A percentile compares a stretch with the other conserved stretches of the same genome.
Conservation (phyloP, 2,329 filamentous ascomycete species). For the Pyrenochaeta sp. region DNA sequence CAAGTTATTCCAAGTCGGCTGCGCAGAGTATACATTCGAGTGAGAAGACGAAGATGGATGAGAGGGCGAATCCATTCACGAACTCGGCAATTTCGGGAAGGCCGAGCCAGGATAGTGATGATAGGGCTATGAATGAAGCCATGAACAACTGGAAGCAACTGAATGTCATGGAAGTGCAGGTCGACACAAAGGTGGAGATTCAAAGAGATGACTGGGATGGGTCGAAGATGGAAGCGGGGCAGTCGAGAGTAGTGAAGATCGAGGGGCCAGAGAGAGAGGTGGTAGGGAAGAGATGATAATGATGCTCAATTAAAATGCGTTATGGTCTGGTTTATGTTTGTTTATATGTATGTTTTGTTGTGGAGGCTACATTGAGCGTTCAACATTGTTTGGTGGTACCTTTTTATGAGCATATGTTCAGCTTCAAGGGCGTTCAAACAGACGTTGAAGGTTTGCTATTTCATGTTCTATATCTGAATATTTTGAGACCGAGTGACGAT, state of each 20-base stretch:
- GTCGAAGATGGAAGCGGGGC: slow-evolving; percentile 3
- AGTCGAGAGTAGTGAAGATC: slow-evolving; percentile 13
- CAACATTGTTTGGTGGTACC: background rate
- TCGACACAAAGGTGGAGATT: slow-evolving; percentile 41
- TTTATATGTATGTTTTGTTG: background rate
- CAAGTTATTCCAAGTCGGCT: slow-evolving; percentile 18
- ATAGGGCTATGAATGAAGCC: slow-evolving; percentile 19
- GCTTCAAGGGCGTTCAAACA: background rate
- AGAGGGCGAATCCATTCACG: slow-evolving; percentile 16
- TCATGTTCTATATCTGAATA: too few species aligned
- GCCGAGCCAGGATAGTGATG: slow-evolving; percentile 29
- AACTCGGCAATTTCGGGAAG: slow-evolving; percentile 2
- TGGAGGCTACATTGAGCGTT: background rate
- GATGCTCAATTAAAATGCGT: background rate
- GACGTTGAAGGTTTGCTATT: too few species aligned
- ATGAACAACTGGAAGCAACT: slow-evolving; percentile 17
- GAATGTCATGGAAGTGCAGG: slow-evolving; percentile 29
- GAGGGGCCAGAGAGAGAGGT: slow-evolving; percentile 13
- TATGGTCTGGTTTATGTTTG: background rate
- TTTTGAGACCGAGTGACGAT: too few species aligned
- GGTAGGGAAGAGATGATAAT: slow-evolving; percentile 4
- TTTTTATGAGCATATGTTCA: background rate
- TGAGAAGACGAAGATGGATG: slow-evolving; percentile 9
- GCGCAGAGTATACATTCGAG: slow-evolving; percentile 12
- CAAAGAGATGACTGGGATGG: slow-evolving; percentile 29